phyloP scores from a whole-genome alignment of 257 asterid genomes.

The Nicotiana tabacum region DNA sequence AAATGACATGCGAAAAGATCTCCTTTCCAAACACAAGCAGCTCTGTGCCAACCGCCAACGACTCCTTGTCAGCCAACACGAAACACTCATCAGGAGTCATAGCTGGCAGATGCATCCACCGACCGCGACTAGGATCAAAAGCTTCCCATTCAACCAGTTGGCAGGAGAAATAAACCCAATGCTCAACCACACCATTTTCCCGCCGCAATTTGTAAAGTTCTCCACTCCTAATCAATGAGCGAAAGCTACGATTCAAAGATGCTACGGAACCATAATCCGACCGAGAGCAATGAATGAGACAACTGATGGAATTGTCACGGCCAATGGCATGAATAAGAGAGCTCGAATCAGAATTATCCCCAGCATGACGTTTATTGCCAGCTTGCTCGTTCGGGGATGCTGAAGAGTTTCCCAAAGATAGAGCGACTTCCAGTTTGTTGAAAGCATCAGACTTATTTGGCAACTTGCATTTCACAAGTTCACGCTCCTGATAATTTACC shows the following conservation, averaged over 20 bases:
- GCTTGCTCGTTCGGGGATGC: neutral
- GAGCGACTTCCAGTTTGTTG: too few species aligned
- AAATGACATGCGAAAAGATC: neutral
- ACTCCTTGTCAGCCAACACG: neutral
- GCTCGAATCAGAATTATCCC: slow-evolving; percentile 33
- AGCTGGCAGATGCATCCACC: neutral
- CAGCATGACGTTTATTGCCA: slow-evolving; percentile 14
- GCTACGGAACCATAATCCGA: neutral
- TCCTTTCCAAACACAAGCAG: neutral
- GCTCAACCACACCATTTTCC: neutral
- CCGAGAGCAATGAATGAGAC: neutral
- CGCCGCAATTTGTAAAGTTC: neutral
- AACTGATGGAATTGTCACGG: neutral
- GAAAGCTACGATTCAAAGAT: neutral
- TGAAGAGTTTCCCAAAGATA: too few species aligned
- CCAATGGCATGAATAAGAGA: neutral
- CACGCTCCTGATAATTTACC: too few species aligned
- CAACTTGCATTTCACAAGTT: too few species aligned
- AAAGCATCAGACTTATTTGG: too few species aligned
- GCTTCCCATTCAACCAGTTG: neutral
- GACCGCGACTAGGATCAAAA: neutral
- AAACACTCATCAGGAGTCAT: neutral
- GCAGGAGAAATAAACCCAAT: neutral
- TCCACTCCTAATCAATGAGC: neutral
- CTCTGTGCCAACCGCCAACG: neutral